Percentiles rank a stretch among this genome's conserved stretches.
Evolutionary conservation across 495 filamentous ascomycete genomes (phyloP).

Genomic region (Letharia lupina): DNA sequence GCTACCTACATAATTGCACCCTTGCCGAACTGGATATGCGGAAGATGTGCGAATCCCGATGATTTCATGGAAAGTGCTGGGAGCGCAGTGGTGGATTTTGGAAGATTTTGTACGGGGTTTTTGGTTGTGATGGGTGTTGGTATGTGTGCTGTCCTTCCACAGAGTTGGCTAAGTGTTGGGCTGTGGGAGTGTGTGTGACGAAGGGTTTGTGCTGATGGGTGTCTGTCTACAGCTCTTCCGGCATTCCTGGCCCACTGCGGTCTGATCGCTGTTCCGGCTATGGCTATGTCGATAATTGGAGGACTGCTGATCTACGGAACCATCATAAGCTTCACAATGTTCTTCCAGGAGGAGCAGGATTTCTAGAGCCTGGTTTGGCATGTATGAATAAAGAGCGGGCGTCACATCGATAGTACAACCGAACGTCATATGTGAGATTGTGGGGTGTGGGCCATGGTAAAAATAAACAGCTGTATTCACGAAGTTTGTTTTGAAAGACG

Average conservation of each 20-base stretch:
- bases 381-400: slow-evolving; percentile 9
- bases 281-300: slow-evolving; percentile 90
- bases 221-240: slow-evolving; percentile 64
- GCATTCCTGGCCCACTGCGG: slow-evolving; percentile 75
- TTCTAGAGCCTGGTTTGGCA: slow-evolving; percentile 38
- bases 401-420: not conserved
- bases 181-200: not conserved
- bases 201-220: not conserved
- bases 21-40: slow-evolving; percentile 91
- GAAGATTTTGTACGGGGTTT: slow-evolving; percentile 89
- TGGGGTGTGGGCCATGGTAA: not conserved
- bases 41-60: slow-evolving; percentile 81
- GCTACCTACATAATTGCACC: slow-evolving; percentile 92
- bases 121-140: slow-evolving; percentile 97
- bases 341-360: slow-evolving; percentile 94
- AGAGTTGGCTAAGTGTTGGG: not conserved
- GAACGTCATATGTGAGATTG: not conserved
- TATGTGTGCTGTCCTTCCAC: slow-evolving; percentile 39
- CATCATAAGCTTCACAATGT: slow-evolving; percentile 94
- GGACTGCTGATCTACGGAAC: slow-evolving; percentile 94
- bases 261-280: slow-evolving; percentile 72
- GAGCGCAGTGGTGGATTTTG: slow-evolving; percentile 78
- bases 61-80: slow-evolving; percentile 88
- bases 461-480: not conserved
- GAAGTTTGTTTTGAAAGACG: not conserved